These are phyloP conservation scores for Scopulariopsis brevicaulis DNA, from an alignment of 2,329 filamentous ascomycete species.

Conservation along the genomic window DNA sequence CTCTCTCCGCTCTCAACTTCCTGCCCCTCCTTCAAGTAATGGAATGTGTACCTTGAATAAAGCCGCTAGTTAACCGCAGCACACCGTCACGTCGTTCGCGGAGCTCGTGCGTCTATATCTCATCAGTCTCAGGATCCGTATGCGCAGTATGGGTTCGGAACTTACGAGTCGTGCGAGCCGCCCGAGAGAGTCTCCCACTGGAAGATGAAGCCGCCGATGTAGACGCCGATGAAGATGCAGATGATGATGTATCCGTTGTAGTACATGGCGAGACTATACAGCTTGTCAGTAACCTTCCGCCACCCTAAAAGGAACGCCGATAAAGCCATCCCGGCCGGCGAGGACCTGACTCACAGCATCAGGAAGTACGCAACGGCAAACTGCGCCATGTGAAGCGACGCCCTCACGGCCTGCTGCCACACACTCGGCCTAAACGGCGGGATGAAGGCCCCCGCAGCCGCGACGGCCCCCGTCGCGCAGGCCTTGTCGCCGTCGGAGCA, in stretches of 20 bases:
- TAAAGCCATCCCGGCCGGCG: not conserved
- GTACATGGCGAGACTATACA: constrained; percentile 38
- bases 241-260: constrained; percentile 69
- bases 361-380: constrained; percentile 70
- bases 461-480: not conserved
- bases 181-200: constrained; percentile 48
- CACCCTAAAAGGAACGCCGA: constrained; percentile 1
- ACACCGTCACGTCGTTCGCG: constrained; percentile 24
- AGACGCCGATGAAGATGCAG: constrained; percentile 68
- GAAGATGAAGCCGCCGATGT: constrained; percentile 61
- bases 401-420: constrained; percentile 54
- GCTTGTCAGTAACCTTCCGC: not conserved
- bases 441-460: constrained; percentile 3
- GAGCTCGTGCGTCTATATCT: constrained; percentile 16
- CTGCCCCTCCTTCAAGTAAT: not conserved
- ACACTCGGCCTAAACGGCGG: constrained; percentile 43
- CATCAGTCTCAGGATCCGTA: not conserved
- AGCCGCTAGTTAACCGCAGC: constrained; percentile 22
- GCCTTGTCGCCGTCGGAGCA: constrained; percentile 11
- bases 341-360: constrained; percentile 42
- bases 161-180: constrained; percentile 12
- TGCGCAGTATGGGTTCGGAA: not conserved
- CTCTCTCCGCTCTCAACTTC: not conserved
- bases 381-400: constrained; percentile 56
- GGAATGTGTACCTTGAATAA: not conserved